A percentile compares a stretch with the other conserved stretches of the same genome.
Conservation (phyloP, 2,329 filamentous ascomycete species). For the Diaporthe eres region DNA sequence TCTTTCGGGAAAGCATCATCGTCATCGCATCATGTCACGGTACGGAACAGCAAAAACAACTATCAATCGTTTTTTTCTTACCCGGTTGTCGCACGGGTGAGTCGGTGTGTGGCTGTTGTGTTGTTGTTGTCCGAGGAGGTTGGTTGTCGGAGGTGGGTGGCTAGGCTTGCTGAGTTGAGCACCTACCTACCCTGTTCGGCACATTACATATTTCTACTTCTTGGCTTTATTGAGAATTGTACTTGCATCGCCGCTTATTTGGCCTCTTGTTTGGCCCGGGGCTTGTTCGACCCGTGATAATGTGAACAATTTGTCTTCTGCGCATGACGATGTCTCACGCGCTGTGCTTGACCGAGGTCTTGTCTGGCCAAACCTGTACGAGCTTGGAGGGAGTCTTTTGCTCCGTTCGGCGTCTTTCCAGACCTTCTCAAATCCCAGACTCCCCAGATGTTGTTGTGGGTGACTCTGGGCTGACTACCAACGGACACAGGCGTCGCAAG, state of each 20-base stretch:
- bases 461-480: not conserved
- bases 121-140: not conserved
- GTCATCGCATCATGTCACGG: constrained; percentile 22
- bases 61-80: constrained; percentile 20
- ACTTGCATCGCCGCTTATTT: constrained; percentile 33
- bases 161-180: not conserved
- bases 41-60: not conserved
- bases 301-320: too few relatives aligned
- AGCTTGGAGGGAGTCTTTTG: not conserved
- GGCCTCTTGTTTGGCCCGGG: not conserved
- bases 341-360: not conserved
- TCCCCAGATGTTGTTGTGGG: not conserved
- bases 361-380: not conserved
- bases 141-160: not conserved
- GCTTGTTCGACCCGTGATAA: not conserved
- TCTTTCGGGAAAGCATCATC: not conserved
- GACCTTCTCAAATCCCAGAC: not conserved
- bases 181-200: not conserved
- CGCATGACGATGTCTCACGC: not conserved
- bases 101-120: constrained; percentile 7
- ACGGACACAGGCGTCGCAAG: not conserved
- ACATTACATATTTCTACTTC: constrained; percentile 32
- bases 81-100: not conserved
- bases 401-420: not conserved
- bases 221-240: constrained; percentile 35